Base-by-base conservation (phyloP, 495 filamentous ascomycete species). In the Daldinia bambusicola region DNA sequence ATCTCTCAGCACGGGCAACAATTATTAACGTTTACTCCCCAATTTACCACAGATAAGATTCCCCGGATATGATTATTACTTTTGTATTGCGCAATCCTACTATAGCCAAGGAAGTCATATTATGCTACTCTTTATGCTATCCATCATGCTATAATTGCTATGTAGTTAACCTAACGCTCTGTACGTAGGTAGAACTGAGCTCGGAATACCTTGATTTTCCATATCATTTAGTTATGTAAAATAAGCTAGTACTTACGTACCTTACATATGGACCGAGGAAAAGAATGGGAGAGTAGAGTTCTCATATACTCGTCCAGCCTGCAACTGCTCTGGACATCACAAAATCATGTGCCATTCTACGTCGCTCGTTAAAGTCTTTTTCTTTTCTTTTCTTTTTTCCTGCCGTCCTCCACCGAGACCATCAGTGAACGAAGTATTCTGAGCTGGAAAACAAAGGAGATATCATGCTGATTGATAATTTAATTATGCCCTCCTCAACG, bases 331-430 rank as follows among this genome's bases (percentile, higher is more conserved):
- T 67, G 22, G 52, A 60, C 53, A 37, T 58, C 69, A 12, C 20
- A 61, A 52, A 71, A 53, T 59, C 65, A 32, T 56, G 45, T 56
- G 48, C 61, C 70, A 72, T 65, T 72, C 70, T 68, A 69, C 70
- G 48, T 72, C 31, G 51, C 70, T 61, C 55, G 52, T 59, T 22
- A 34, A 51, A 52, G 6, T 36, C 0, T 10, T 36, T 10, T 56
- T 63, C 55, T 50, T 57, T 60, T 56, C 57, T 57, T 51, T n/a
- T 50, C 51, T 60, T 56, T 62, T 57, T 51, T n/a, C 37, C 53
- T 16, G 40, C 45, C 63, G 32, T 65, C 48, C 57, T 59, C 56
- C 67, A 55, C 52, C 50, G 41, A 22, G 7, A 55, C 26, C 32
- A 63, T 20, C 14, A 65, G 61, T 36, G 48, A 61, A 43, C 18